Percentiles rank a stretch among this genome's conserved stretches.
Conservation (phyloP, 352 stramenopile species). For the Pythium utonaiense region DNA sequence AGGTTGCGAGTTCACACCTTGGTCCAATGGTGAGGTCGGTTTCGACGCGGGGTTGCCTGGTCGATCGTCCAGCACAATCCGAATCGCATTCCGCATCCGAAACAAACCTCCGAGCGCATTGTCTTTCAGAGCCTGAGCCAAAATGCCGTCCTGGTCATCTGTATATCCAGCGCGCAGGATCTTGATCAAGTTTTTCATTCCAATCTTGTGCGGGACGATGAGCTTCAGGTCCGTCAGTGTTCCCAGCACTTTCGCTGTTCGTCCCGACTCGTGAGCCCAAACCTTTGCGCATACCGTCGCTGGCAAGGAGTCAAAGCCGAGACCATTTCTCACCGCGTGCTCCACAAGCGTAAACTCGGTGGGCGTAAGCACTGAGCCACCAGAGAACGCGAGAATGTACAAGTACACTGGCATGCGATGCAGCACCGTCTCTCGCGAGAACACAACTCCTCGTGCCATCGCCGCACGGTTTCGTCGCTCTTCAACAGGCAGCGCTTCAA, state of each 20-base stretch:
- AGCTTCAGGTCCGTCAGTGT: slow-evolving; percentile 66
- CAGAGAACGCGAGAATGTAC: slow-evolving; percentile 80
- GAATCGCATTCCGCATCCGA: slow-evolving; percentile 39
- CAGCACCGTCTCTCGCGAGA: slow-evolving; percentile 70
- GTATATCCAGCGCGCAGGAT: slow-evolving; percentile 68
- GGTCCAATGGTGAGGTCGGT: slow-evolving; percentile 1
- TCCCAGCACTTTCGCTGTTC: slow-evolving; percentile 67
- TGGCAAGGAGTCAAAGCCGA: slow-evolving; percentile 44
- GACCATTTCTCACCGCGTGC: slow-evolving; percentile 44
- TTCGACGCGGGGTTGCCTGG: not conserved
- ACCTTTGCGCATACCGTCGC: slow-evolving; percentile 49
- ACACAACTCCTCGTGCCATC: slow-evolving; percentile 44
- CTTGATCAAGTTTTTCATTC: slow-evolving; percentile 75
- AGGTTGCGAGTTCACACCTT: slow-evolving; percentile 24
- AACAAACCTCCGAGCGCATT: slow-evolving; percentile 73
- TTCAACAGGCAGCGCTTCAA: not conserved
- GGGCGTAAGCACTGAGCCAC: slow-evolving; percentile 50
- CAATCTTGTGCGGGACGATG: slow-evolving; percentile 73
- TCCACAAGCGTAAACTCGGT: slow-evolving; percentile 53
- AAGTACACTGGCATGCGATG: slow-evolving; percentile 73
- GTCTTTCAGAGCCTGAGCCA: slow-evolving; percentile 67
- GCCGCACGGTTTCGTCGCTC: not conserved
- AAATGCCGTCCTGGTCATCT: slow-evolving; percentile 57
- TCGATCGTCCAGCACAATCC: slow-evolving; percentile 52
- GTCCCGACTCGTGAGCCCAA: slow-evolving; percentile 67